Base-by-base conservation (phyloP, 306 rosid species). In the Datisca glomerata region DNA sequence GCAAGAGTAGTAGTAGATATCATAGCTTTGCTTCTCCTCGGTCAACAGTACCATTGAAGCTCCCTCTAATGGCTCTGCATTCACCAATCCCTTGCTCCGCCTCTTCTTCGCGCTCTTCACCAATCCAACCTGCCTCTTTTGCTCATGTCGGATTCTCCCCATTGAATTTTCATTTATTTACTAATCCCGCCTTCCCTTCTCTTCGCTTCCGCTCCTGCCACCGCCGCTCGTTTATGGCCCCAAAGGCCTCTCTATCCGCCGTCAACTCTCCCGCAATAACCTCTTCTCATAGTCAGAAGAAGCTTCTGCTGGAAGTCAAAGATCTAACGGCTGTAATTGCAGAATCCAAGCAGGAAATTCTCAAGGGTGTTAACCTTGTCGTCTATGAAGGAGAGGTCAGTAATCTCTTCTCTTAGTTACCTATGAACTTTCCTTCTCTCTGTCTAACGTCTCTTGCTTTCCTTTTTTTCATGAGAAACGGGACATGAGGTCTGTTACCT, bases 341-440 rank as follows among this genome's bases (percentile, higher is more conserved):
- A 0, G 97, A 83, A 42, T 63, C 85, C 22, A 64, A 62, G 34
- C 59, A 58, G 21, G 70, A 72, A 32, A 83, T 82, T 67, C 93
- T 89, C 53, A 70, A 55, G 40, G 95, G 95, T 24, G 93, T 89
- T 23, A 74, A 83, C 41, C 93, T 89, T 63, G 32, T 68, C 4
- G 53, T 89, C 17, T 67, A 77, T 61, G 72, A 76, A 51, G 95
- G 97, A 17, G 97, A 89, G 76, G 80, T 69, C 17, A 1, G 51
- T 45, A 1, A n/a, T n/a, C n/a, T n/a, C n/a, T n/a, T n/a, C n/a
- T n/a, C 36, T 31, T 31, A 8, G 9, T 14, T 8, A 4, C n/a
- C 6, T 31, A 8, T 3, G 36, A 7, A 8, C 12, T 16, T 23
- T 5, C 22, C 22, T 10, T 18, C 13, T n/a, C 20, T 3, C 11